Evolutionary conservation across 2,329 filamentous ascomycete species (phyloP), one percentile per base, ranked within the genome.

Genomic region (Fusarium penzigii): DNA sequence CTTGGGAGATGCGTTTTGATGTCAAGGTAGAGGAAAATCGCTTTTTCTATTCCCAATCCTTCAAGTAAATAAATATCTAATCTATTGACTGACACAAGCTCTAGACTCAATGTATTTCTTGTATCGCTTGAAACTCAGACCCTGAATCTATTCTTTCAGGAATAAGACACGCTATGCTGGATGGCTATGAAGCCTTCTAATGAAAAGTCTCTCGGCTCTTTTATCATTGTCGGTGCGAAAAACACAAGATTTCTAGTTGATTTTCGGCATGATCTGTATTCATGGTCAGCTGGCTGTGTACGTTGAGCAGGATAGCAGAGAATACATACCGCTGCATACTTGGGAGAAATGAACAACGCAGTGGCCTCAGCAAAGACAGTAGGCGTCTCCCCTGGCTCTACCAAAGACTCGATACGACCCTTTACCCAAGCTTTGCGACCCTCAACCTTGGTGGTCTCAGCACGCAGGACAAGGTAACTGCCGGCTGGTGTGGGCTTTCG

Each of bases 401-500:
- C 82, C 55, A 97, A 73, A 49, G 90, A 87, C 80, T 96, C 92
- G 64, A 97, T 86, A 62, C 84, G 83, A 2, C 91, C 94, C 73
- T 89, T 87, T 1, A 97, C 91, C 91, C 91, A 97, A 12, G 92
- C 93, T 77, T 97, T 97, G 56, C 94, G 81, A 1, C 94, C 93
- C 68, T 97, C 92, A 2, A 93, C 89, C 75, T 88, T 92, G 10
- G 83, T 86, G 17, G 92, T 96, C 68, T 85, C 83, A 5, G 90
- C 92, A 56, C 83, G 81, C 52, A 99, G 74, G 41, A 96, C 90
- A 29, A 95, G 77, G 67, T 88, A 94, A 55, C 83, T 82, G 17
- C 84, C 83, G 6, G 92, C 91, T 63, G 82, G 84, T 42, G 89
- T 87, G 5, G 94, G 94, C 55, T 84, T 85, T 63, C 88, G 85